phyloP scores from a whole-genome alignment of 2,329 filamentous ascomycete species.

The Nemania bipapillata region DNA sequence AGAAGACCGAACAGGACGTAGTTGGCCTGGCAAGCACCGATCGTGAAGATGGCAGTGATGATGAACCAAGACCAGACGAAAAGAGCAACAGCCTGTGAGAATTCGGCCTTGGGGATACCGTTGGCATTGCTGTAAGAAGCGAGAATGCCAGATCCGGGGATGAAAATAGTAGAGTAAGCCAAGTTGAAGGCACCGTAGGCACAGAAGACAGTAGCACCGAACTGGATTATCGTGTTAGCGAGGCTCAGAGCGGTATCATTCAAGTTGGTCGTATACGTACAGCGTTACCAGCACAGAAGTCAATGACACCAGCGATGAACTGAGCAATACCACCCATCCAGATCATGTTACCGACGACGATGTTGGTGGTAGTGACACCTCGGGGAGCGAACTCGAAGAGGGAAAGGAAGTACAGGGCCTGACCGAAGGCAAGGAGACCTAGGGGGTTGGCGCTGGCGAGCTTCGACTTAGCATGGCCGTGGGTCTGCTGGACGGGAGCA shows the following conservation, averaged over 20 bases:
- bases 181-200: conserved; percentile 56
- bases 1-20: conserved; percentile 41
- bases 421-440: conserved; percentile 54
- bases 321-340: conserved; percentile 53
- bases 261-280: conserved; percentile 32
- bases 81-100: conserved; percentile 45
- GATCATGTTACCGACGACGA: conserved; percentile 52
- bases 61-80: conserved; percentile 48
- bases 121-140: conserved; percentile 52
- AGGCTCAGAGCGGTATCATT: neutral
- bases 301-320: conserved; percentile 45
- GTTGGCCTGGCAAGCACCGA: conserved; percentile 44
- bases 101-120: conserved; percentile 43
- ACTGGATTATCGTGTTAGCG: conserved; percentile 37
- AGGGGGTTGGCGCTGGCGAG: conserved; percentile 47
- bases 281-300: conserved; percentile 45
- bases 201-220: conserved; percentile 54
- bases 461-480: conserved; percentile 39
- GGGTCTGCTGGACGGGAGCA: conserved; percentile 28
- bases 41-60: conserved; percentile 46
- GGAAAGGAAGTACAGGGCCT: conserved; percentile 47
- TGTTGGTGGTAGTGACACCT: conserved; percentile 42
- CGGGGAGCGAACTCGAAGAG: conserved; percentile 42
- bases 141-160: conserved; percentile 54
- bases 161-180: conserved; percentile 54